A percentile compares a stretch with the other conserved stretches of the same genome.
These are phyloP conservation scores for Exophiala spinifera DNA, from an alignment of 2,329 filamentous ascomycete genomes.

Conservation along the genomic window DNA sequence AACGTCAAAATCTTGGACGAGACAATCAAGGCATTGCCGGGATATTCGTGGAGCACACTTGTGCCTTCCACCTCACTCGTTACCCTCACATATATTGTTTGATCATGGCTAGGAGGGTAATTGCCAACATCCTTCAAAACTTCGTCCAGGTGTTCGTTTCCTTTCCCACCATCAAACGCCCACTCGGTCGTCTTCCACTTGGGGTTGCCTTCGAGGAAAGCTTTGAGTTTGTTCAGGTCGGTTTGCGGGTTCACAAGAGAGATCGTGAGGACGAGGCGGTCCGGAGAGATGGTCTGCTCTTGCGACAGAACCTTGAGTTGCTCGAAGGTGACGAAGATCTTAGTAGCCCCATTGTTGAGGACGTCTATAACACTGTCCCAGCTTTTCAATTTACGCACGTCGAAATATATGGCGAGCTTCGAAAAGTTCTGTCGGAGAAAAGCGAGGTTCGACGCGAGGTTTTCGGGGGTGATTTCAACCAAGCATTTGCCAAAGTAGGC, in stretches of 20 bases:
- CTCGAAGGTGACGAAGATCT: slow-evolving; percentile 73
- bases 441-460: slow-evolving; percentile 45
- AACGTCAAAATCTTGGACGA: slow-evolving; percentile 68
- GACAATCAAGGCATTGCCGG: slow-evolving; percentile 54
- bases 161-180: slow-evolving; percentile 31
- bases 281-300: slow-evolving; percentile 51
- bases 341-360: slow-evolving; percentile 79
- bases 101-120: slow-evolving; percentile 32
- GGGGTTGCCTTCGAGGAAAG: slow-evolving; percentile 38
- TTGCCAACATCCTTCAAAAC: slow-evolving; percentile 39
- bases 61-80: slow-evolving; percentile 21
- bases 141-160: slow-evolving; percentile 42
- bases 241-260: slow-evolving; percentile 35
- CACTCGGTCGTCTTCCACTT: slow-evolving; percentile 29
- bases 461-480: slow-evolving; percentile 49
- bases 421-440: slow-evolving; percentile 59
- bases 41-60: slow-evolving; percentile 32
- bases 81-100: slow-evolving; percentile 38
- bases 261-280: slow-evolving; percentile 57
- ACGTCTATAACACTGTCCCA: slow-evolving; percentile 73
- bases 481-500: slow-evolving; percentile 60
- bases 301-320: slow-evolving; percentile 59
- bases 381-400: slow-evolving; percentile 67
- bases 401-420: slow-evolving; percentile 65
- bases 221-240: slow-evolving; percentile 39